These are phyloP conservation scores for Salix purpurea DNA, from an alignment of 345 rosid species.

Conservation along the genomic window DNA sequence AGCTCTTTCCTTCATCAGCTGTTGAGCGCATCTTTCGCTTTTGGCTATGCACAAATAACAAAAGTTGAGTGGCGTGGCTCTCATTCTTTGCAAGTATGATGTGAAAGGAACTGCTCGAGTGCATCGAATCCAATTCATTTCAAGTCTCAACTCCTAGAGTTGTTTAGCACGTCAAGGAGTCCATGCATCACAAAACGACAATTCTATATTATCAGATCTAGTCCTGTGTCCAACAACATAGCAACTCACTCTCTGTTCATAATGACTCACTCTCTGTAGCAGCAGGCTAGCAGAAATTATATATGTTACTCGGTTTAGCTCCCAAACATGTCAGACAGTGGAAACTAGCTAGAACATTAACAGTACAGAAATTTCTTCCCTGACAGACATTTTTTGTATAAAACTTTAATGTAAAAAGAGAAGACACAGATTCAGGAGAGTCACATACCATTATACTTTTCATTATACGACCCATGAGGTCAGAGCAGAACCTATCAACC, in stretches of 20 bases:
- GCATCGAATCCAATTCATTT: neutral
- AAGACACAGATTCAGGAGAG: no score
- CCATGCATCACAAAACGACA: neutral
- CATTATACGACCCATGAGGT: no score
- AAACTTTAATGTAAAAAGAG: no score
- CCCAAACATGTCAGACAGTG: neutral
- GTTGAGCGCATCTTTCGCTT: no score
- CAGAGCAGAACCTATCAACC: no score
- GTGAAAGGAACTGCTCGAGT: neutral
- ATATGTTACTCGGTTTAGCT: neutral
- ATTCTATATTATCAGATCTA: neutral
- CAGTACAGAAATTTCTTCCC: no score
- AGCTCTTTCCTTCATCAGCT: no score
- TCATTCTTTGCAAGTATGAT: neutral
- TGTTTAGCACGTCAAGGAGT: neutral
- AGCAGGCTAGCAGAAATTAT: neutral
- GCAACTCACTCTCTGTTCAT: neutral
- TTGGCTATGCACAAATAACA: no score
- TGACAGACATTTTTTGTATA: no score
- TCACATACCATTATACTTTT: no score
- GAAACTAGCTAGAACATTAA: neutral
- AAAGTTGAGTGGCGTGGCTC: constrained; percentile 7
- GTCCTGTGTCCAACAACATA: neutral
- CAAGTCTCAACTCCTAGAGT: neutral
- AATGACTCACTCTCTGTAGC: neutral